Conservation (phyloP, 2,329 filamentous ascomycete genomes). For the Albophoma yamanashiensis region DNA sequence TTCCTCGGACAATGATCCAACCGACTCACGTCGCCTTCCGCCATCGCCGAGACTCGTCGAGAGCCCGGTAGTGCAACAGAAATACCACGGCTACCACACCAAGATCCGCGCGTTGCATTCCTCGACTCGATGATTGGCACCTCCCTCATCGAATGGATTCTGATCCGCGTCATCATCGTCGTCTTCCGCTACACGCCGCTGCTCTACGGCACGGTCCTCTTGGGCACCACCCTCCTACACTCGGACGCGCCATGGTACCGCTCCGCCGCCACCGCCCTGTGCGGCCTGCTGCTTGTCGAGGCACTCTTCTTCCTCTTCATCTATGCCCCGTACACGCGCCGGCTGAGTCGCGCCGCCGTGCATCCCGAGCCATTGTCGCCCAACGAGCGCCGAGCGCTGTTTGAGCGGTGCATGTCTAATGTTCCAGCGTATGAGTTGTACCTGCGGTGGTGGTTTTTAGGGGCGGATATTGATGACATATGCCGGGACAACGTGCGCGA, state of each 20-base stretch:
- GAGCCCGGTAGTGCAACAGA: neutral
- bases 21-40: neutral
- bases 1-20: too few relatives aligned
- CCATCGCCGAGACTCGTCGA: neutral
- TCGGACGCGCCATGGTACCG: neutral
- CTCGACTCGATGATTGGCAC: conserved; percentile 24
- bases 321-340: conserved; percentile 29
- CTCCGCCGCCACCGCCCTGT: conserved; percentile 8
- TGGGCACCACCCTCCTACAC: conserved; percentile 9
- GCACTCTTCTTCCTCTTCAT: conserved; percentile 28
- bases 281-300: conserved; percentile 26
- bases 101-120: neutral
- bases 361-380: conserved; percentile 31
- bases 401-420: conserved; percentile 43
- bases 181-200: conserved; percentile 32
- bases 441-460: conserved; percentile 55
- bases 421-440: conserved; percentile 46
- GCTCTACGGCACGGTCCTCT: conserved; percentile 22
- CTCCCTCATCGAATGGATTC: conserved; percentile 25
- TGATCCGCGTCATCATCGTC: conserved; percentile 34
- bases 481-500: conserved; percentile 57
- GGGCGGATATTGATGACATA: conserved; percentile 44
- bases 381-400: conserved; percentile 41
- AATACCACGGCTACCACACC: neutral
- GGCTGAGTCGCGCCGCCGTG: conserved; percentile 24